Base-by-base conservation (phyloP, 306 rosid species). In the Senna tora region DNA sequence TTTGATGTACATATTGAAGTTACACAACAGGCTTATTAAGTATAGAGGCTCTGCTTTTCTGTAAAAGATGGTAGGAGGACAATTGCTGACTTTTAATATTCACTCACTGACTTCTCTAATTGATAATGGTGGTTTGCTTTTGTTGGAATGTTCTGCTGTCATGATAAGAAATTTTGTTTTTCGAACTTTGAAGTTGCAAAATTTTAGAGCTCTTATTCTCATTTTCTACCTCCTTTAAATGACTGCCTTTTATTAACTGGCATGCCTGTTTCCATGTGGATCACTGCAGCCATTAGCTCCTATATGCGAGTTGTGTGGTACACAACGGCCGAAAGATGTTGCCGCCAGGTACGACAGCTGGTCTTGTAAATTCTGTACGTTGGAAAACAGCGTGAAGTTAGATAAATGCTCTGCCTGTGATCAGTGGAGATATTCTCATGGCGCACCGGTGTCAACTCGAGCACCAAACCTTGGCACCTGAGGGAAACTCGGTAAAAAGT, bases 361-460 rank as follows among this genome's bases (percentile, higher is more conserved):
- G 98, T 72, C 85, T 22, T 88, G 93, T 76, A 81, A 77, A 59
- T 88, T 85, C 80, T 88, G 93, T 82, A 79, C 93, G 33, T 56
- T 88, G 80, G 88, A 83, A 46, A 88, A 85, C 83, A 56, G 81
- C 65, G 84, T 79, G 82, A 79, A 76, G 79, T 49, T 83, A 74
- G 88, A 88, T 42, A 88, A 85, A 79, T 88, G 90, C 47, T 81
- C 82, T 52, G 93, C 87, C 6, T 88, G 93, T 71, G 86, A 71
- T 73, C 86, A 83, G 64, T 93, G 98, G 97, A 88, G 98, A 83
- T 88, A 84, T 73, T 88, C 96, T 6, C 82, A 67, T 51, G 90
- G 93, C 39, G 71, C 89, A 12, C 88, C 82, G 32, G 66, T 51
- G 32, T 59, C 85, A 20, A 58, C 80, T 61, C 68, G 1, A 49